Conservation (phyloP, 1,139 yeast species). For the Blastobotrys buckinghamii region DNA sequence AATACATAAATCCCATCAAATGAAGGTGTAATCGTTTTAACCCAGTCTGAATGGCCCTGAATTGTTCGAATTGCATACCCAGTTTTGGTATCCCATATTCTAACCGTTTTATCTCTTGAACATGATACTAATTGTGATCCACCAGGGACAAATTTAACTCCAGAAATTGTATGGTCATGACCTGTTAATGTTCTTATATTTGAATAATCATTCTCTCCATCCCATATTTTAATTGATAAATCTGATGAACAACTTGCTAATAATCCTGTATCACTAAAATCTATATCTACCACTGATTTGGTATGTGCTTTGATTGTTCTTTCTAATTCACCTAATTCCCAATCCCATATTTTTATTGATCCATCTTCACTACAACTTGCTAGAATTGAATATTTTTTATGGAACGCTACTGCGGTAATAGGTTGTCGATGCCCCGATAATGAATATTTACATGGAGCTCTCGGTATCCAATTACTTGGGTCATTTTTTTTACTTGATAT, state of each 20-base stretch:
- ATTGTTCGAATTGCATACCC: conserved; percentile 67
- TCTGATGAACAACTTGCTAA: conserved; percentile 73
- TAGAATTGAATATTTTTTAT: conserved; percentile 62
- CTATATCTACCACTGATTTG: conserved; percentile 57
- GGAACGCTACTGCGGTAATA: conserved; percentile 61
- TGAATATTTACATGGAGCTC: conserved; percentile 40
- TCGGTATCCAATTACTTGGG: conserved; percentile 61
- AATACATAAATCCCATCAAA: conserved; percentile 52
- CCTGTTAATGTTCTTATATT: conserved; percentile 68
- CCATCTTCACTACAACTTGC: conserved; percentile 75
- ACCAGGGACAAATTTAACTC: conserved; percentile 48
- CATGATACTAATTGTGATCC: conserved; percentile 50
- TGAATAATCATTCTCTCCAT: conserved; percentile 44
- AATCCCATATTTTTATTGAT: conserved; percentile 66
- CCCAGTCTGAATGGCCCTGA: conserved; percentile 87
- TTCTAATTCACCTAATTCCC: conserved; percentile 64
- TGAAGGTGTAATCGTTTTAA: conserved; percentile 54
- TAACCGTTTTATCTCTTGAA: conserved; percentile 69
- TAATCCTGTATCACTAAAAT: conserved; percentile 36
- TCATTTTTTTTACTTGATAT: conserved; percentile 27
- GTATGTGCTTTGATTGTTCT: conserved; percentile 71
- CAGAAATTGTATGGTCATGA: conserved; percentile 86
- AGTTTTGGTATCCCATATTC: conserved; percentile 67
- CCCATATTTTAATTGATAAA: conserved; percentile 67
- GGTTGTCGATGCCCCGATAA: conserved; percentile 55